A percentile compares a stretch with the other conserved stretches of the same genome.
Evolutionary conservation across 2,329 filamentous ascomycete species (phyloP).

Genomic region (Catunica adiposa): DNA sequence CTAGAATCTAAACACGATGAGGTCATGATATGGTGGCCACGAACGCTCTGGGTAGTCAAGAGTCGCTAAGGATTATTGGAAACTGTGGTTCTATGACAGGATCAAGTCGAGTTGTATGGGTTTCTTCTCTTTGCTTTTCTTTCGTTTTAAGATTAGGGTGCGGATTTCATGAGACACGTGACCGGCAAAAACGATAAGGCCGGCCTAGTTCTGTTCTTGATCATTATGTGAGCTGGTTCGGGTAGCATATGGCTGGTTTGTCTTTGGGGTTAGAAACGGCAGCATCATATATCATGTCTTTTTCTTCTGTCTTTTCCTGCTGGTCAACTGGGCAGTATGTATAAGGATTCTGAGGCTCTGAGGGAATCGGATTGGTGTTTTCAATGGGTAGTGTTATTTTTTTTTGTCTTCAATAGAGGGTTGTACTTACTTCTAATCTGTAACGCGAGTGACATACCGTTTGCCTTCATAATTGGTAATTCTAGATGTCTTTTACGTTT

Average conservation of each 20-base stretch:
- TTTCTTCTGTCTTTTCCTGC: too few species aligned
- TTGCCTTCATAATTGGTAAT: too few species aligned
- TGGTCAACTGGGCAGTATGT: too few species aligned
- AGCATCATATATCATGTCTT: neutral
- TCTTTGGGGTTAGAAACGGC: neutral
- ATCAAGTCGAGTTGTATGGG: neutral
- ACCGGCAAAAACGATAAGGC: neutral
- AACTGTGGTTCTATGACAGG: neutral
- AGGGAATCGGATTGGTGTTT: too few species aligned
- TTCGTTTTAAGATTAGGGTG: neutral
- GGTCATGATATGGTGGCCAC: too few species aligned
- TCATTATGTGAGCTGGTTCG: neutral
- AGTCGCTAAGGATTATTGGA: neutral
- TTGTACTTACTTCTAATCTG: too few species aligned
- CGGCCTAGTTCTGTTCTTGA: neutral
- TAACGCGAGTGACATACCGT: too few species aligned
- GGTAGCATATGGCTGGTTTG: neutral
- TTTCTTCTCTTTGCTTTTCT: slow-evolving; percentile 11
- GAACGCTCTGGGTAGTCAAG: too few species aligned
- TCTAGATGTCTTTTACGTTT: too few species aligned
- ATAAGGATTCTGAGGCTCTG: too few species aligned
- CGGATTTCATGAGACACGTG: neutral
- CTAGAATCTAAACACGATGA: slow-evolving; percentile 17
- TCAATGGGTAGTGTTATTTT: too few species aligned
- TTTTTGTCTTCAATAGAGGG: too few species aligned